These are phyloP conservation scores for Phytophthora aleatoria DNA, from an alignment of 352 stramenopile genomes.

Conservation along the genomic window DNA sequence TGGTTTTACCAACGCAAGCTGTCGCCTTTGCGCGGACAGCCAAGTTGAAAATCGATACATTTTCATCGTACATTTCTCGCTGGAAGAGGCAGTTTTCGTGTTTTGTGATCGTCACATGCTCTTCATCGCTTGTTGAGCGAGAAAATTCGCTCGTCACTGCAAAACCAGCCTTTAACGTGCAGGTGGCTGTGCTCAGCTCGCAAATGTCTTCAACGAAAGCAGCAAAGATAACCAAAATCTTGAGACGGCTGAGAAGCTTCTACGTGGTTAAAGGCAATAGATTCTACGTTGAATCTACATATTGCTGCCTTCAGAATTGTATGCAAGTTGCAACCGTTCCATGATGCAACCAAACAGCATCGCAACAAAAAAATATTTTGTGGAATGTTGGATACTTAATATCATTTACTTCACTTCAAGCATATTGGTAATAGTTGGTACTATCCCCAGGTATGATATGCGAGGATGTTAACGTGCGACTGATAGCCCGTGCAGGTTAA, in stretches of 20 bases:
- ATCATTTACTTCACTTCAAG: neutral
- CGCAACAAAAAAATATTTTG: no score
- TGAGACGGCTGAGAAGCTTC: neutral
- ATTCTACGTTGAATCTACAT: neutral
- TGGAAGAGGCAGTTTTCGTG: slow-evolving; percentile 6
- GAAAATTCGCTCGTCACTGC: slow-evolving; percentile 13
- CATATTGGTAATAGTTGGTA: no score
- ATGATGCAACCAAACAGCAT: no score
- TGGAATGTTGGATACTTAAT: neutral
- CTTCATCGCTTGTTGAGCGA: slow-evolving; percentile 2
- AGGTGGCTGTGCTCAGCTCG: slow-evolving; percentile 19
- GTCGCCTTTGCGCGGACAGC: no score
- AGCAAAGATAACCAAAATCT: neutral
- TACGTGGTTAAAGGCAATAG: neutral
- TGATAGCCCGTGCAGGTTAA: slow-evolving; percentile 23
- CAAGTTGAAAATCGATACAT: no score
- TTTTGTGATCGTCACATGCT: slow-evolving; percentile 4
- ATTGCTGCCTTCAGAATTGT: neutral
- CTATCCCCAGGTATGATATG: no score
- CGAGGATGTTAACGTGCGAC: neutral
- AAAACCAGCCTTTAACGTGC: neutral
- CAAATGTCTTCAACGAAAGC: slow-evolving; percentile 12
- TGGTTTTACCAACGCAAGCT: neutral
- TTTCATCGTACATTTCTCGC: no score
- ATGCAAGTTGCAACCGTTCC: no score